These are phyloP conservation scores for Camellia japonica DNA, from an alignment of 148 eudicot species.

Conservation along the genomic window DNA sequence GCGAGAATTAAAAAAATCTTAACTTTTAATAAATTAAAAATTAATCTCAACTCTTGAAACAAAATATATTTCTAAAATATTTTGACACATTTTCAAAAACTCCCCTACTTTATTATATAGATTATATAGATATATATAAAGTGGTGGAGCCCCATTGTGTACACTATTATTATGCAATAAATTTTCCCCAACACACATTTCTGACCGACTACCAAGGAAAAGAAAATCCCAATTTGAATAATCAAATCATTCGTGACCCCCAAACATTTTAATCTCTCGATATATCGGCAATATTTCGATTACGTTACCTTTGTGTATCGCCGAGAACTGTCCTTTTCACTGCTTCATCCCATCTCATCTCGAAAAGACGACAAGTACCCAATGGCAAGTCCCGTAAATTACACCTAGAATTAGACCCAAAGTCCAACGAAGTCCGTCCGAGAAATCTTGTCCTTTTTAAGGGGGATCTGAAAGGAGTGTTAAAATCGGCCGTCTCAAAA, in stretches of 20 bases:
- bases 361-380: neutral
- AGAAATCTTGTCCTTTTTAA: constrained; percentile 17
- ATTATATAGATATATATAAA: too few species aligned
- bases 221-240: too few species aligned
- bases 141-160: too few species aligned
- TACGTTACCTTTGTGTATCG: neutral
- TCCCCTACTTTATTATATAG: too few species aligned
- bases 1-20: too few species aligned
- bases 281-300: neutral
- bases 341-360: neutral
- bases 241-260: neutral
- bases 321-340: constrained; percentile 9
- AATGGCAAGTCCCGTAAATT: constrained; percentile 12
- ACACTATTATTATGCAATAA: too few species aligned
- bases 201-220: too few species aligned
- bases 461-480: constrained; percentile 7
- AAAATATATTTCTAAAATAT: too few species aligned
- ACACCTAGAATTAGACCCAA: neutral
- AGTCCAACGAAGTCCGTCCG: neutral
- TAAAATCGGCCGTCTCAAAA: constrained; percentile 1
- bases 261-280: neutral
- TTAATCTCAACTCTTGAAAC: too few species aligned
- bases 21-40: too few species aligned
- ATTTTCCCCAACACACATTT: too few species aligned
- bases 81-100: too few species aligned